These are phyloP conservation scores for Hyaloscypha variabilis DNA, from an alignment of 495 filamentous ascomycete species.

Conservation along the genomic window DNA sequence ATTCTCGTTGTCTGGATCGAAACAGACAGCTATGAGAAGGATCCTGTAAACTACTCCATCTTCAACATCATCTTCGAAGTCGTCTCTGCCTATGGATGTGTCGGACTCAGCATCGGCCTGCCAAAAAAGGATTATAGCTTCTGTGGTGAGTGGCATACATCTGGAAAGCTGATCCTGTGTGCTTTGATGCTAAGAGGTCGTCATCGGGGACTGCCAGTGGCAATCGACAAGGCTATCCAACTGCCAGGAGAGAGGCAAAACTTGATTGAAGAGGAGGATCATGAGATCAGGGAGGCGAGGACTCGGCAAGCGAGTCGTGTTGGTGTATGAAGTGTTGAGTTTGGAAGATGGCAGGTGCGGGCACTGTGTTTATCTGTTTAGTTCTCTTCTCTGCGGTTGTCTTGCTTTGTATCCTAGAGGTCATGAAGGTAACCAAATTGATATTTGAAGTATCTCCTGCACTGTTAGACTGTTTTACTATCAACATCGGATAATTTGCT, in stretches of 20 bases:
- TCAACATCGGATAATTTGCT: no score
- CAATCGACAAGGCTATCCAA: slow-evolving; percentile 85
- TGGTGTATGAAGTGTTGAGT: neutral
- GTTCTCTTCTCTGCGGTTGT: no score
- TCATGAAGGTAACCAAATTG: no score
- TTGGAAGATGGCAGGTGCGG: neutral
- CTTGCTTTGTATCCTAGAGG: no score
- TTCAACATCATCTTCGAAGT: slow-evolving; percentile 88
- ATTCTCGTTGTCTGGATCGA: slow-evolving; percentile 87
- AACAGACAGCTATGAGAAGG: slow-evolving; percentile 56
- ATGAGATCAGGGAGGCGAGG: neutral
- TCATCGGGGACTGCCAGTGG: slow-evolving; percentile 87
- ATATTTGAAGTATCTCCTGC: no score
- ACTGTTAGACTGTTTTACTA: no score
- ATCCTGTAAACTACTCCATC: slow-evolving; percentile 62
- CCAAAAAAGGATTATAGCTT: slow-evolving; percentile 72
- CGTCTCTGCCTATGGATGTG: slow-evolving; percentile 89
- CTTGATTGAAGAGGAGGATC: neutral
- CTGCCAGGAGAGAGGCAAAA: slow-evolving; percentile 53
- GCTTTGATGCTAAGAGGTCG: slow-evolving; percentile 90
- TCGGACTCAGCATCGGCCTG: slow-evolving; percentile 85
- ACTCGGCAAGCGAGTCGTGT: neutral
- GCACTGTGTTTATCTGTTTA: no score
- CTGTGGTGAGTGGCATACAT: slow-evolving; percentile 69
- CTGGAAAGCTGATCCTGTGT: slow-evolving; percentile 82